A percentile compares a stretch with the other conserved stretches of the same genome.
phyloP scores from a whole-genome alignment of 1,284 basidiomycete genomes.

The Marasmius oreades region DNA sequence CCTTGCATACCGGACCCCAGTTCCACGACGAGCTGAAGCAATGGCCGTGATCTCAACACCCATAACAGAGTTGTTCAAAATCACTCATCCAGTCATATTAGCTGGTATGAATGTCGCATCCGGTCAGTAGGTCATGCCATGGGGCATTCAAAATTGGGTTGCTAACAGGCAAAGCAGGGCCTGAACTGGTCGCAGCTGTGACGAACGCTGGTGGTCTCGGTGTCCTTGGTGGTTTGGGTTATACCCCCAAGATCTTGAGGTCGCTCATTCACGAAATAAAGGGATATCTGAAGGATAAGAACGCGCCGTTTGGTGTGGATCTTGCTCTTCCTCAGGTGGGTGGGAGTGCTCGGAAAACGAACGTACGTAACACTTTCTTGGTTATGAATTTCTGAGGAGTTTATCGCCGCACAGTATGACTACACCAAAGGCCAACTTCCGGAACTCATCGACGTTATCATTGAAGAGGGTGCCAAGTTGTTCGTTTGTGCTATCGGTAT shows the following conservation, averaged over 20 bases:
- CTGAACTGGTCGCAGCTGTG: slow-evolving; percentile 83
- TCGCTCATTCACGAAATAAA: slow-evolving; percentile 78
- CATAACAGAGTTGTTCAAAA: slow-evolving; percentile 1
- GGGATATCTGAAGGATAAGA: slow-evolving; percentile 61
- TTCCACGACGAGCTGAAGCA: too few species aligned
- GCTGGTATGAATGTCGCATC: slow-evolving; percentile 3
- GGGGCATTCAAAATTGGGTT: background rate
- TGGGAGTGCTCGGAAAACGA: slow-evolving; percentile 80
- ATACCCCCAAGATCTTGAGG: slow-evolving; percentile 71
- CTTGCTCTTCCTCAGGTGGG: slow-evolving; percentile 81
- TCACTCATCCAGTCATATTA: background rate
- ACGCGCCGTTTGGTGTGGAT: slow-evolving; percentile 84
- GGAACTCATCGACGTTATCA: slow-evolving; percentile 81
- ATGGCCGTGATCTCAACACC: slow-evolving; percentile 1
- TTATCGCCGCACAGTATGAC: slow-evolving; percentile 48
- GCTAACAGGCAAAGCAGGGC: slow-evolving; percentile 50
- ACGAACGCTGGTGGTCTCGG: slow-evolving; percentile 86
- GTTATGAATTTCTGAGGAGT: background rate
- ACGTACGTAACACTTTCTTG: slow-evolving; percentile 45
- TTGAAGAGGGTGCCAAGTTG: slow-evolving; percentile 77
- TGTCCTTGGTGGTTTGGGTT: slow-evolving; percentile 83
- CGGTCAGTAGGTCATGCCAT: background rate
- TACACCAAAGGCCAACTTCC: slow-evolving; percentile 78
- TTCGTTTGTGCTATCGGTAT: slow-evolving; percentile 89
- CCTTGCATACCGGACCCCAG: too few species aligned